Percentiles rank a stretch among this genome's conserved stretches.
These are phyloP conservation scores for Adansonia gregorii DNA, from an alignment of 441 rosid genomes.

Conservation along the genomic window DNA sequence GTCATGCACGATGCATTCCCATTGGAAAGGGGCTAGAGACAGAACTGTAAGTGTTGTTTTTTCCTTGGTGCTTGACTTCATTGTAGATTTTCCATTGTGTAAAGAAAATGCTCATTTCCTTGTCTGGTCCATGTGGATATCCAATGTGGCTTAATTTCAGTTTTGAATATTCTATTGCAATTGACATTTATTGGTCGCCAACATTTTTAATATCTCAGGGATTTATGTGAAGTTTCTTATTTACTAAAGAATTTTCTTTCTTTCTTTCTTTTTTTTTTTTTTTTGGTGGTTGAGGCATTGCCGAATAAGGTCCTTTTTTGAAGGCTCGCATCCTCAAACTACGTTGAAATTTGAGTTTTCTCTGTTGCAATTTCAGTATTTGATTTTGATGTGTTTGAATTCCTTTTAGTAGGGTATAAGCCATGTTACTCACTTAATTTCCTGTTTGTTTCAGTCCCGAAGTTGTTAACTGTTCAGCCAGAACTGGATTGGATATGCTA, in stretches of 20 bases:
- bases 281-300: background rate
- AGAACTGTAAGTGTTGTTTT: slow-evolving; percentile 62
- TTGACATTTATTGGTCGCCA: slow-evolving; percentile 1
- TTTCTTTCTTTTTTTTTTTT: background rate
- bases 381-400: slow-evolving; percentile 10
- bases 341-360: slow-evolving; percentile 6
- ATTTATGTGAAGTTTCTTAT: background rate
- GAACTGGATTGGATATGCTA: slow-evolving; percentile 96
- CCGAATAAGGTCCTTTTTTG: background rate
- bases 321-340: slow-evolving; percentile 14
- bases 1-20: slow-evolving; percentile 78
- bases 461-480: slow-evolving; percentile 92
- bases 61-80: background rate
- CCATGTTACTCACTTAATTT: slow-evolving; percentile 26
- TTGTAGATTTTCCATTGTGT: background rate
- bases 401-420: background rate
- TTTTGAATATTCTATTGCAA: slow-evolving; percentile 15
- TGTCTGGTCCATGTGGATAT: background rate
- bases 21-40: slow-evolving; percentile 55
- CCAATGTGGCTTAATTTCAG: background rate
- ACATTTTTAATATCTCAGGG: background rate
- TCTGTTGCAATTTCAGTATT: slow-evolving; percentile 15
- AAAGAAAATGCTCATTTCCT: slow-evolving; percentile 45
- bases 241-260: background rate
- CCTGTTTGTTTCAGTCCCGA: slow-evolving; percentile 69